Percentiles rank a stretch among this genome's conserved stretches.
phyloP scores from a whole-genome alignment of 129 eudicot species.

The carrot (Daucus carota) region DNA sequence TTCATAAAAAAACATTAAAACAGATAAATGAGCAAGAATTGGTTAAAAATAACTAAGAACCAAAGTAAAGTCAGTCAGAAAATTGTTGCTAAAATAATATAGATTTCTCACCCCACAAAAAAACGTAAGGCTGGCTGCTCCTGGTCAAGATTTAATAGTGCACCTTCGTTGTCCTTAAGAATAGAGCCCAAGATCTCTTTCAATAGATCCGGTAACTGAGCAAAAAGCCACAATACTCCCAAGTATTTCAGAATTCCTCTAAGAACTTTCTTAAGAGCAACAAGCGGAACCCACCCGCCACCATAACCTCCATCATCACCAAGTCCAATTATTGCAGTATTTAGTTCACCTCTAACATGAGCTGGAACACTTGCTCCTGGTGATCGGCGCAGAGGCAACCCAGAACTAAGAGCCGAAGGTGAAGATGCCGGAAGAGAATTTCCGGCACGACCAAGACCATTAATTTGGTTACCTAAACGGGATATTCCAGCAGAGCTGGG shows the following conservation, averaged over 20 bases:
- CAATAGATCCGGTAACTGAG: slow-evolving; percentile 95
- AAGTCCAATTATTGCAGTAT: slow-evolving; percentile 95
- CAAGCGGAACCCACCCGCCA: slow-evolving; percentile 99
- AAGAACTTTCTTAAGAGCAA: slow-evolving; percentile 94
- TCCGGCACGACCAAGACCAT: slow-evolving; percentile 52
- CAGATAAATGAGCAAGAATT: background rate
- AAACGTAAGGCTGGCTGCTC: slow-evolving; percentile 99
- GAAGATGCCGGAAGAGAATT: slow-evolving; percentile 44
- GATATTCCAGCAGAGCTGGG: slow-evolving; percentile 36
- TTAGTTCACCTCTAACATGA: slow-evolving; percentile 92
- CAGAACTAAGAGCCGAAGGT: slow-evolving; percentile 40
- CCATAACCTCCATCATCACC: slow-evolving; percentile 99
- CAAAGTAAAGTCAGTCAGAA: background rate
- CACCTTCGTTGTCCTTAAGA: slow-evolving; percentile 90
- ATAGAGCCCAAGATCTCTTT: slow-evolving; percentile 92
- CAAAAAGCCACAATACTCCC: slow-evolving; percentile 98
- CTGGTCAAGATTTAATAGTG: slow-evolving; percentile 89
- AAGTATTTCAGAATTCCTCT: slow-evolving; percentile 93
- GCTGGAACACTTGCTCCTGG: slow-evolving; percentile 91
- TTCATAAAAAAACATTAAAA: background rate
- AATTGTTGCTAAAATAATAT: background rate
- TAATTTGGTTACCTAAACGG: slow-evolving; percentile 54
- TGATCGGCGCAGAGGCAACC: slow-evolving; percentile 61
- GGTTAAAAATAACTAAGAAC: background rate
- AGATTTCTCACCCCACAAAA: slow-evolving; percentile 75